Base-by-base conservation (phyloP, 208 protist genomes). In the Leishmania braziliensis region DNA sequence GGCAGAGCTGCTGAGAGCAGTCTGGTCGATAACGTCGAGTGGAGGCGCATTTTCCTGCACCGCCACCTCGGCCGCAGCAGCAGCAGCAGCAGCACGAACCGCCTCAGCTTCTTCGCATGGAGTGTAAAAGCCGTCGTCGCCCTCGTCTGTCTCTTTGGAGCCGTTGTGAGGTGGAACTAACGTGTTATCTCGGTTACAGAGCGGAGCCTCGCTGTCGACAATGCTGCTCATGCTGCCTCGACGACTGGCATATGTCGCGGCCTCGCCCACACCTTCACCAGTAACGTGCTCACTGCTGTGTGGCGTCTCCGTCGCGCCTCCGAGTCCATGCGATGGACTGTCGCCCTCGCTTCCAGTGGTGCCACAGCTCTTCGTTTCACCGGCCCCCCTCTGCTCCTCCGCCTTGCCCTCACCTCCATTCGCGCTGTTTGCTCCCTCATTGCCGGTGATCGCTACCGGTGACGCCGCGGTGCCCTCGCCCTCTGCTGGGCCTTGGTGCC, bases 261-360 rank as follows among this genome's bases (percentile, higher is more conserved):
- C 20, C 26, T 54, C 72, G 51, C 18, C 48, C 29, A 62, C 16
- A 18, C 51, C 53, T 48, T 84, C 81, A 63, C 29, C 68, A 39
- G n/a, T 29, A 2, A 10, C 63, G 14, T 43, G 56, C 20, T 80
- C 81, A 46, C 65, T 70, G 68, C 56, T 71, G 70, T 43, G 68
- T 14, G 36, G 75, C 9, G 75, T 56, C 75, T 77, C 81, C 36
- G 75, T 84, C 33, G 48, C 58, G 46, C 75, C 78, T 8, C 69
- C 69, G 18, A 60, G 56, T 2, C 75, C 76, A 23, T 50, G 54
- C 68, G 68, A 36, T 1, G 33, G 29, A 0, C n/a, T 16, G 18
- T 29, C n/a, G n/a, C 48, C 53, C 2, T 76, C 72, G 53, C 72
- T 76, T 23, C 18, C 51, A 46, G 18, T 2, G 8, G 51, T 53